Percentiles rank a stretch among this genome's conserved stretches.
Conservation (phyloP, 2,329 filamentous ascomycete genomes). For the Aspergillus tamarii region DNA sequence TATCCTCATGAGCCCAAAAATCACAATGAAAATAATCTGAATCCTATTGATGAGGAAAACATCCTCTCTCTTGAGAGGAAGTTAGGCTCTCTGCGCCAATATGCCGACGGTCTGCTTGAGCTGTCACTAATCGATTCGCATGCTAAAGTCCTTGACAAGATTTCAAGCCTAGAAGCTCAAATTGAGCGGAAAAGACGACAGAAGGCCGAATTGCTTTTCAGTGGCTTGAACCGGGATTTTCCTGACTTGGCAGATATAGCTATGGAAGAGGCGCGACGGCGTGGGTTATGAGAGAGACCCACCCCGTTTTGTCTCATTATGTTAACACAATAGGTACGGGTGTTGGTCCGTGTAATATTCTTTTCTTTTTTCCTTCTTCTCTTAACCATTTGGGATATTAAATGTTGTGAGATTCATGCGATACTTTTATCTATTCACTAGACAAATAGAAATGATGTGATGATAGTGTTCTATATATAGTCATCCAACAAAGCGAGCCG, state of each 20-base stretch:
- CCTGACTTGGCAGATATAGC: slow-evolving; percentile 24
- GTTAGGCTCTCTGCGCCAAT: slow-evolving; percentile 24
- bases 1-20: neutral
- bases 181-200: slow-evolving; percentile 19
- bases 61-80: slow-evolving; percentile 25
- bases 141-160: slow-evolving; percentile 25
- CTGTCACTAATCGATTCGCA: slow-evolving; percentile 31
- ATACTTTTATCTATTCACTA: neutral
- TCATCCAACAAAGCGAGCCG: neutral
- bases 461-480: neutral
- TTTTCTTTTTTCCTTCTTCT: neutral
- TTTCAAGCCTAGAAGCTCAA: slow-evolving; percentile 22
- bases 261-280: slow-evolving; percentile 24
- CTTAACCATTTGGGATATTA: too few species aligned
- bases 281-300: slow-evolving; percentile 13
- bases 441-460: neutral
- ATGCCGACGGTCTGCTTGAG: slow-evolving; percentile 28
- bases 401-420: neutral
- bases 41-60: slow-evolving; percentile 10
- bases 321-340: neutral
- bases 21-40: neutral
- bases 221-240: slow-evolving; percentile 21
- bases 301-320: neutral
- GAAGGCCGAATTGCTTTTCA: slow-evolving; percentile 22
- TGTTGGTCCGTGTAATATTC: too few species aligned